These are phyloP conservation scores for Melastoma malabathricum DNA, from an alignment of 345 rosid genomes.

Conservation along the genomic window DNA sequence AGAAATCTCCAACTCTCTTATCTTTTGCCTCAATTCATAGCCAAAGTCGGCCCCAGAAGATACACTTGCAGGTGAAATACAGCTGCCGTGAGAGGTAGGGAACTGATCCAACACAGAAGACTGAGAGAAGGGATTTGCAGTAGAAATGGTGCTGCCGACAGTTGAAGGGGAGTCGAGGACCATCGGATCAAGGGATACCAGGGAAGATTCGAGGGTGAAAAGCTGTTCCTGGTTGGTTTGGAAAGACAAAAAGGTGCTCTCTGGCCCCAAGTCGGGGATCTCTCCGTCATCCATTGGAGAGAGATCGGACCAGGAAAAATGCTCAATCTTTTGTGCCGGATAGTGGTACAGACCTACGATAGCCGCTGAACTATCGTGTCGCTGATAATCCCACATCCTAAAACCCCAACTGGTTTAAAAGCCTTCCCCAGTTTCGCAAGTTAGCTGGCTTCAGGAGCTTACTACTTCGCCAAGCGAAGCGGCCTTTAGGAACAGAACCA, in stretches of 20 bases:
- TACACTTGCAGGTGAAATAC: slow-evolving; percentile 1
- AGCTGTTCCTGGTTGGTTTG: slow-evolving; percentile 1
- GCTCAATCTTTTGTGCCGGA: background rate
- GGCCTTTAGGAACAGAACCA: too few relatives aligned
- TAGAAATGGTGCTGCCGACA: background rate
- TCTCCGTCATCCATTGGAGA: background rate
- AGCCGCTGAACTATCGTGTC: slow-evolving; percentile 2
- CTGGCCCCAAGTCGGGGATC: background rate
- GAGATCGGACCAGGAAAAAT: background rate
- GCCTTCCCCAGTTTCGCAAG: too few relatives aligned
- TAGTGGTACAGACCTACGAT: slow-evolving; percentile 5
- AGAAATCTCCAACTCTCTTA: slow-evolving; percentile 4
- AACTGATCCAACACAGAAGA: slow-evolving; percentile 1
- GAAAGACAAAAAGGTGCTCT: background rate
- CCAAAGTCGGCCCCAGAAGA: background rate
- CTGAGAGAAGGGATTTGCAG: background rate
- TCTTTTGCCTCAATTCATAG: background rate
- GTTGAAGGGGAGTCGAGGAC: background rate
- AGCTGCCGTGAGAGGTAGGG: background rate
- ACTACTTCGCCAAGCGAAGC: too few relatives aligned
- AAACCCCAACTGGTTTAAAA: too few relatives aligned
- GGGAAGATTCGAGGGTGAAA: slow-evolving; percentile 9
- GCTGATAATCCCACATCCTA: slow-evolving; percentile 6
- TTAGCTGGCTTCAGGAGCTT: too few relatives aligned
- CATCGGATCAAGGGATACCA: background rate